Evolutionary conservation across 371 early-diverging fungal species (phyloP), one percentile per base, ranked within the genome.

Genomic region (Dichotomocladium elegans): DNA sequence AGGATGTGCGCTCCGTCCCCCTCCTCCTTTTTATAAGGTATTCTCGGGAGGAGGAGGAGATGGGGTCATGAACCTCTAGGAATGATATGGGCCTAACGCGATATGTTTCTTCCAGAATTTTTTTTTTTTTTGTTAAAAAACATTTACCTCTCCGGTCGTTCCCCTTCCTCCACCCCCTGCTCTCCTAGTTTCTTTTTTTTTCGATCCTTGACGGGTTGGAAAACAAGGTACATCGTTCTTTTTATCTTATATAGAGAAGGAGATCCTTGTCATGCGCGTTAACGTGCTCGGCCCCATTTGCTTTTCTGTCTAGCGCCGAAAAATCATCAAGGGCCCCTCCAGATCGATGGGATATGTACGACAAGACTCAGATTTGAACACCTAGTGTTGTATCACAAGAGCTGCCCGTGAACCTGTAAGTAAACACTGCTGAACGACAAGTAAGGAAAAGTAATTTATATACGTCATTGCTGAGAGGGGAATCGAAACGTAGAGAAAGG

Each of bases 61-160:
- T n/a, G n/a, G n/a, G n/a, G 17, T 21, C 37, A 37, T 37, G 37
- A 17, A 37, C 21, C n/a, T 37, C 17, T 21, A 37, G 76, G 54
- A 90, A 93, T 60, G 84, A 89, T 51, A 78, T 82, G 42, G 83
- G 82, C 44, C 93, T 93, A 81, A 89, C 91, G 9, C 72, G 93
- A 29, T 93, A 93, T 49, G 15, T 19, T 17, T 35, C 35, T 22
- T 34, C 25, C 15, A 34, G n/a, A 15, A 19, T 24, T 43, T 24
- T 24, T 25, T 24, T 43, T 43, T 43, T 14, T 25, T 43, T 43
- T 43, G n/a, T n/a, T n/a, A n/a, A n/a, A n/a, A n/a, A n/a, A n/a
- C n/a, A n/a, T n/a, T n/a, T n/a, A n/a, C n/a, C n/a, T n/a, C n/a
- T n/a, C n/a, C n/a, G n/a, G n/a, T n/a, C n/a, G 24, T 14, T 43